These are phyloP conservation scores for Lentinula guzmanii DNA, from an alignment of 768 basidiomycete genomes.

Conservation along the genomic window DNA sequence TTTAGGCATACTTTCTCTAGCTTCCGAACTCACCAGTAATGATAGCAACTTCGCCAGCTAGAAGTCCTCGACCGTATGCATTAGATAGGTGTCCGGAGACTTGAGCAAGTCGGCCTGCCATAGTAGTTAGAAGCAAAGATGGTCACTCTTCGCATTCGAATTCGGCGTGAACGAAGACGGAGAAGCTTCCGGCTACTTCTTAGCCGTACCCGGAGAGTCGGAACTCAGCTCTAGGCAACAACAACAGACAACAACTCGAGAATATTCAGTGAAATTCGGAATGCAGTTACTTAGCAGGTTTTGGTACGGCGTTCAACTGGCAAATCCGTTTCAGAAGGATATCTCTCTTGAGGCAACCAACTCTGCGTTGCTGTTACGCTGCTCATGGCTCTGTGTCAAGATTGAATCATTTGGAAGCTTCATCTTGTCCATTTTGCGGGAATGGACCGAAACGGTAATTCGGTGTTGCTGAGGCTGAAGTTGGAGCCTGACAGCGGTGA, in stretches of 20 bases:
- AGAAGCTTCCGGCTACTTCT: neutral
- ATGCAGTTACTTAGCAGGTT: too few relatives aligned
- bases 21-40: constrained; percentile 60
- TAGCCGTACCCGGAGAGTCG: neutral
- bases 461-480: neutral
- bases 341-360: neutral
- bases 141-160: neutral
- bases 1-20: neutral
- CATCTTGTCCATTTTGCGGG: neutral
- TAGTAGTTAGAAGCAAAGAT: constrained; percentile 14
- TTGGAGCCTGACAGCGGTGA: neutral
- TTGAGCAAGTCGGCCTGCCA: constrained; percentile 60
- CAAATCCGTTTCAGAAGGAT: neutral
- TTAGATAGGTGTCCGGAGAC: constrained; percentile 66
- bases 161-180: neutral
- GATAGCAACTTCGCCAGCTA: constrained; percentile 77
- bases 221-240: too few relatives aligned
- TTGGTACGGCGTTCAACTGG: too few relatives aligned
- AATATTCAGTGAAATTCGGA: too few relatives aligned
- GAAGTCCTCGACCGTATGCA: constrained; percentile 47
- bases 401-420: neutral
- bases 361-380: neutral
- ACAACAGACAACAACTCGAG: too few relatives aligned
- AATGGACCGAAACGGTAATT: neutral
- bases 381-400: neutral